These are phyloP conservation scores for Nitzschia sp. DNA, from an alignment of 108 stramenopile species.

Conservation along the genomic window DNA sequence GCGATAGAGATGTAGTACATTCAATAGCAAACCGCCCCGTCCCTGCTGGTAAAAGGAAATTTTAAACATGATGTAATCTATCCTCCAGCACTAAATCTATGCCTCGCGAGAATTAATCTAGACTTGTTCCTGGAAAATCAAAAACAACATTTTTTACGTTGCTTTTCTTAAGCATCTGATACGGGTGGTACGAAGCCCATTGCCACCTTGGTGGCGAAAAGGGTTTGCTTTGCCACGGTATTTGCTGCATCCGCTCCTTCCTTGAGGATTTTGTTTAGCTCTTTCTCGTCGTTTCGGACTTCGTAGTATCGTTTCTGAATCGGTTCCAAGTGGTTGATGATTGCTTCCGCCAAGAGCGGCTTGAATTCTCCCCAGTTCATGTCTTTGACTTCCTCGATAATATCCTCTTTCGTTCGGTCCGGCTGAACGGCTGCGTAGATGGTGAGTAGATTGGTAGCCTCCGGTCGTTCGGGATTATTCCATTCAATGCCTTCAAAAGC, in stretches of 20 bases:
- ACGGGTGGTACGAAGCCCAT: conserved; percentile 88
- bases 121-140: too few relatives aligned
- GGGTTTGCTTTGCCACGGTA: conserved; percentile 82
- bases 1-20: too few relatives aligned
- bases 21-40: too few relatives aligned
- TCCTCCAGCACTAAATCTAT: too few relatives aligned
- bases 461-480: conserved; percentile 97
- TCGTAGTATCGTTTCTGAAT: conserved; percentile 91
- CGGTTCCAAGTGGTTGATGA: conserved; percentile 91
- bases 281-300: conserved; percentile 83
- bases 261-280: conserved; percentile 80
- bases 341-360: conserved; percentile 91
- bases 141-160: too few relatives aligned
- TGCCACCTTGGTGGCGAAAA: conserved; percentile 86
- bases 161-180: too few relatives aligned
- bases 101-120: too few relatives aligned
- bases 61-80: too few relatives aligned
- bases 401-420: conserved; percentile 71
- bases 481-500: conserved; percentile 84
- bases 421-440: conserved; percentile 93
- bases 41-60: too few relatives aligned
- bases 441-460: conserved; percentile 95
- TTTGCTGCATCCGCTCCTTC: conserved; percentile 96
- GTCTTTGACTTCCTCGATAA: conserved; percentile 79
- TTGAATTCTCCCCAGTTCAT: conserved; percentile 98